Base-by-base conservation (phyloP, 1,139 yeast species). In the Hyphopichia pseudoburtonii region DNA sequence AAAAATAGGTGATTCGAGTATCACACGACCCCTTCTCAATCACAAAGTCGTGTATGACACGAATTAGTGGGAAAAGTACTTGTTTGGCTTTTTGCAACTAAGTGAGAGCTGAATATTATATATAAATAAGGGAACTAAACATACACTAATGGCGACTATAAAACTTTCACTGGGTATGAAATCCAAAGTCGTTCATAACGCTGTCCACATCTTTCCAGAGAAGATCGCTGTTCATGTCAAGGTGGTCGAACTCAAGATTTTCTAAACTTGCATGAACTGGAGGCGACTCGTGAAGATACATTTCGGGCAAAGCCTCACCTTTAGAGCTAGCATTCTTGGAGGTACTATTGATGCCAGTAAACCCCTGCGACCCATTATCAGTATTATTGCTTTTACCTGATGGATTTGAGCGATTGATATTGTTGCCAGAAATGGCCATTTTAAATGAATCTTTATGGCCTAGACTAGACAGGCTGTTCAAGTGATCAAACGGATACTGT, bases 101-200 rank as follows among this genome's bases (percentile, higher is more conserved):
- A n/a, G n/a, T n/a, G n/a, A n/a, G n/a, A n/a, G n/a, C n/a, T n/a
- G n/a, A n/a, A n/a, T n/a, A n/a, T n/a, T n/a, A n/a, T n/a, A n/a
- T n/a, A n/a, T n/a, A n/a, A n/a, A n/a, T n/a, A n/a, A n/a, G n/a
- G n/a, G n/a, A n/a, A n/a, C n/a, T n/a, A n/a, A n/a, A n/a, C n/a
- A n/a, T n/a, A n/a, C n/a, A n/a, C n/a, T n/a, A n/a, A n/a, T n/a
- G n/a, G n/a, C n/a, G n/a, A n/a, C n/a, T n/a, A n/a, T n/a, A n/a
- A n/a, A n/a, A n/a, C n/a, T n/a, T 26, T 36, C 70, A 69, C 35
- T 64, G 70, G 4, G 78, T 70, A 37, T 85, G 87, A 66, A 90
- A 89, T 9, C 97, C 97, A 64, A 89, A 89, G 54, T 89, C 96
- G 50, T 86, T 86, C 96, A 90, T 88, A 42, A 90, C 86, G 37